These are phyloP conservation scores for Cryptococcus sp. DNA, from an alignment of 1,284 basidiomycete genomes.

Conservation along the genomic window DNA sequence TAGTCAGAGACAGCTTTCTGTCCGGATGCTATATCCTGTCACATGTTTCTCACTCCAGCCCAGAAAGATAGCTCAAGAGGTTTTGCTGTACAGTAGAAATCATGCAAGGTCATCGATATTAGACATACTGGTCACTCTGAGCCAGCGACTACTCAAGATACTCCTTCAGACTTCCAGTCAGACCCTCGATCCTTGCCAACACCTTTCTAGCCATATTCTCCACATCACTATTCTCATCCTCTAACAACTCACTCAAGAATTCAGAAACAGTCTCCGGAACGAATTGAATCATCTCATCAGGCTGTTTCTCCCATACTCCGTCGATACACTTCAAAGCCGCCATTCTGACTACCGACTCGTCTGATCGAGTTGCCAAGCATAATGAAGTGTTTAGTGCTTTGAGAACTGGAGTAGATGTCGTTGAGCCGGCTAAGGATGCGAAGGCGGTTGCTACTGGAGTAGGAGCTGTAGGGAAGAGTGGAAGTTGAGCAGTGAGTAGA, in stretches of 20 bases:
- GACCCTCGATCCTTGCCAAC: slow-evolving; percentile 47
- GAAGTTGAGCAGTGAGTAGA: slow-evolving; percentile 62
- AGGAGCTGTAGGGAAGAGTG: slow-evolving; percentile 47
- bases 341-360: slow-evolving; percentile 62
- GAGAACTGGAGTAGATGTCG: slow-evolving; percentile 58
- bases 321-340: slow-evolving; percentile 67
- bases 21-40: no score
- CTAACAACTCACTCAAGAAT: slow-evolving; percentile 51
- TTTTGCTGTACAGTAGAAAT: no score
- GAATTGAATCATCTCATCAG: slow-evolving; percentile 57
- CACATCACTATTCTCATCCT: slow-evolving; percentile 51
- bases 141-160: slow-evolving; percentile 44
- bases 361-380: slow-evolving; percentile 82
- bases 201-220: slow-evolving; percentile 47
- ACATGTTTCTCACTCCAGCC: no score
- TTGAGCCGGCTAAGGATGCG: slow-evolving; percentile 56
- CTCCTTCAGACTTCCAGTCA: slow-evolving; percentile 48
- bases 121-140: no score
- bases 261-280: slow-evolving; percentile 54
- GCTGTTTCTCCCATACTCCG: slow-evolving; percentile 63
- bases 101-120: no score
- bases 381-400: slow-evolving; percentile 77
- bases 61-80: no score
- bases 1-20: no score
- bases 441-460: slow-evolving; percentile 50